Percentiles rank a stretch among this genome's conserved stretches.
Conservation (phyloP, 352 stramenopile genomes). For the Phytophthora kernoviae region DNA sequence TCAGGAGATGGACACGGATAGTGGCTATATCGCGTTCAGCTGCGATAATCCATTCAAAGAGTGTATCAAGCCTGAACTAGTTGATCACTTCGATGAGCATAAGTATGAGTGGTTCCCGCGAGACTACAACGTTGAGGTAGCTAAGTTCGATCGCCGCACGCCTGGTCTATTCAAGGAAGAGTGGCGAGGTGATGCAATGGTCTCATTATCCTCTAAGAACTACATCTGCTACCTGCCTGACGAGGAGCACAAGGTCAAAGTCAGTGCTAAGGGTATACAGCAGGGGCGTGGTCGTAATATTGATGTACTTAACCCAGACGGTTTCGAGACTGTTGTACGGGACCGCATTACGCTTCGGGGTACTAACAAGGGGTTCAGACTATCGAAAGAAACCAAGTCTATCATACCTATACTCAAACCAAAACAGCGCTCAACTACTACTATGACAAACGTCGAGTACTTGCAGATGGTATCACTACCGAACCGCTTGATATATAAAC, state of each 20-base stretch:
- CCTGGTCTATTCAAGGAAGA: conserved; percentile 31
- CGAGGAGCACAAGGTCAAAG: conserved; percentile 19
- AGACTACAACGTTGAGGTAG: too few relatives aligned
- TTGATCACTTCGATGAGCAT: conserved; percentile 14
- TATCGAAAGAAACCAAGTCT: conserved; percentile 29
- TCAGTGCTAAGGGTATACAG: conserved; percentile 31
- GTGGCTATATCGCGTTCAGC: conserved; percentile 22
- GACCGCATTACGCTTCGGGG: conserved; percentile 28
- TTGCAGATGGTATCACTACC: conserved; percentile 31
- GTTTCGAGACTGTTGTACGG: conserved; percentile 23
- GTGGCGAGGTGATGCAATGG: conserved; percentile 27
- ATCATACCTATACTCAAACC: conserved; percentile 34
- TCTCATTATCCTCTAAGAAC: conserved; percentile 24
- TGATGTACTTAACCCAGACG: conserved; percentile 20
- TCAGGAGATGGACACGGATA: conserved; percentile 11
- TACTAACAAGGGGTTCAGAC: conserved; percentile 36
- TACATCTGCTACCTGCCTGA: conserved; percentile 14
- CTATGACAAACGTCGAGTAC: conserved; percentile 33
- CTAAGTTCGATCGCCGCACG: not conserved
- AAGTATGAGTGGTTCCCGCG: too few relatives aligned
- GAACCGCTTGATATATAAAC: conserved; percentile 28
- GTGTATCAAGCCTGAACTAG: conserved; percentile 21
- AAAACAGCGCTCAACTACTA: conserved; percentile 32
- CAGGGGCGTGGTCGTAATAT: conserved; percentile 10
- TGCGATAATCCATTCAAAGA: conserved; percentile 23